These are phyloP conservation scores for Ganoderma lucidum DNA, from an alignment of 1,284 basidiomycete species.

Conservation along the genomic window DNA sequence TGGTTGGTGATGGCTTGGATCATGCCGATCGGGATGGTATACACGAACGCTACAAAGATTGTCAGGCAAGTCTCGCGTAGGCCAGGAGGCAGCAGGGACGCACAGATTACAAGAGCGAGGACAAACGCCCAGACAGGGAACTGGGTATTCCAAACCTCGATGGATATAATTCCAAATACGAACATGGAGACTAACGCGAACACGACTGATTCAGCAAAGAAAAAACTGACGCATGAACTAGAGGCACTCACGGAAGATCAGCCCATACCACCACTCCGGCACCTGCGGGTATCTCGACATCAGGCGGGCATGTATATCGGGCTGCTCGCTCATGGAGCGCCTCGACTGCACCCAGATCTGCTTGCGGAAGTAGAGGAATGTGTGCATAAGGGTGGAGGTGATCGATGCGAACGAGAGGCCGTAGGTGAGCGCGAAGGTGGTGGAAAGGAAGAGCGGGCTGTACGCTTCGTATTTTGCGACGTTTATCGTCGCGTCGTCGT, in stretches of 20 bases:
- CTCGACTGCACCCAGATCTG: constrained; percentile 76
- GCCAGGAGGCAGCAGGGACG: constrained; percentile 5
- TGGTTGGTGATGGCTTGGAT: constrained; percentile 72
- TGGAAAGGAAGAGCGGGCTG: constrained; percentile 72
- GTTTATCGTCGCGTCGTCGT: constrained; percentile 59
- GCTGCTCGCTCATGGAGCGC: constrained; percentile 73
- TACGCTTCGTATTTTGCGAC: constrained; percentile 59
- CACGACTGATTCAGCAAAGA: not conserved
- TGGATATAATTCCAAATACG: constrained; percentile 70
- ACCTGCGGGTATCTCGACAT: constrained; percentile 80
- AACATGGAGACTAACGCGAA: constrained; percentile 52
- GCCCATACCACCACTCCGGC: constrained; percentile 79
- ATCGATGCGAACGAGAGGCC: constrained; percentile 70
- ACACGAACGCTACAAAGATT: constrained; percentile 52
- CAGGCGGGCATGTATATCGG: constrained; percentile 87
- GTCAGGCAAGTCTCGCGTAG: not conserved
- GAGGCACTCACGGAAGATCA: constrained; percentile 47
- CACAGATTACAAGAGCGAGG: constrained; percentile 48
- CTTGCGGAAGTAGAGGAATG: constrained; percentile 83
- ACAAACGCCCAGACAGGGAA: constrained; percentile 71
- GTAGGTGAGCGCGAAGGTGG: constrained; percentile 72
- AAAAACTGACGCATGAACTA: not conserved
- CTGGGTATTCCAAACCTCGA: constrained; percentile 74
- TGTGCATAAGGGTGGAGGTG: constrained; percentile 72
- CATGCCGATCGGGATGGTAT: constrained; percentile 74